Percentiles rank a stretch among this genome's conserved stretches.
phyloP scores from a whole-genome alignment of 139 green algal genomes.

The Ettlia oleoabundans region DNA sequence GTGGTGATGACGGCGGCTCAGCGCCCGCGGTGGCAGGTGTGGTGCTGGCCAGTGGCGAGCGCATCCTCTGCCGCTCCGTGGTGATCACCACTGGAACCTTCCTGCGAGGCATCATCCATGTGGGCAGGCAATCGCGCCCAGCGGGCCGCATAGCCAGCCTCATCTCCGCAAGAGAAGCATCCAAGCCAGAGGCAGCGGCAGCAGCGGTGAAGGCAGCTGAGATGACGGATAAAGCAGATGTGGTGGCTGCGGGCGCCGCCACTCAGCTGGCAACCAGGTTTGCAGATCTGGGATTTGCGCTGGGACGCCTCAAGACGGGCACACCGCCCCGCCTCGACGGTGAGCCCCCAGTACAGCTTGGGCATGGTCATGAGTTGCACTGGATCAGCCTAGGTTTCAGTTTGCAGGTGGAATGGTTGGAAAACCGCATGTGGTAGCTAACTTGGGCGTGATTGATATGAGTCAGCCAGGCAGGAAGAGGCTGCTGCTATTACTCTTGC shows the following conservation, averaged over 20 bases:
- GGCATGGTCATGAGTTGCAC: neutral
- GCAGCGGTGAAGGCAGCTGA: conserved; percentile 15
- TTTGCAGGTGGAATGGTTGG: no score
- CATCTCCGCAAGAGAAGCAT: conserved; percentile 2
- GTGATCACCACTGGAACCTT: conserved; percentile 71
- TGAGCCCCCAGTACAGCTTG: no score
- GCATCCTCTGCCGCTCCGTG: conserved; percentile 41
- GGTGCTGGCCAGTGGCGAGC: conserved; percentile 44
- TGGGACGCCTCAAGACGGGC: conserved; percentile 66
- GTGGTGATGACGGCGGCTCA: neutral
- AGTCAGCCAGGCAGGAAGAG: no score
- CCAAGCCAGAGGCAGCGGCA: conserved; percentile 8
- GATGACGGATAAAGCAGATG: conserved; percentile 38
- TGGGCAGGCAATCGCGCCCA: conserved; percentile 51
- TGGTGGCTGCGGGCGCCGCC: conserved; percentile 38
- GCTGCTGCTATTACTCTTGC: no score
- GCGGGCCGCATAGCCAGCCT: conserved; percentile 53
- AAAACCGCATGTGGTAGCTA: neutral
- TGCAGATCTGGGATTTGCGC: conserved; percentile 34
- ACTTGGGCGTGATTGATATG: neutral
- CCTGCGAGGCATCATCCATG: conserved; percentile 58
- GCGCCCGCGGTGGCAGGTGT: conserved; percentile 37
- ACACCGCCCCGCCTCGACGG: conserved; percentile 63
- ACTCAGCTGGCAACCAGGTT: conserved; percentile 49
- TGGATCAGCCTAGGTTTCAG: no score